Evolutionary conservation across 352 stramenopile species (phyloP).

Genomic region (Globisporangium paddicum): DNA sequence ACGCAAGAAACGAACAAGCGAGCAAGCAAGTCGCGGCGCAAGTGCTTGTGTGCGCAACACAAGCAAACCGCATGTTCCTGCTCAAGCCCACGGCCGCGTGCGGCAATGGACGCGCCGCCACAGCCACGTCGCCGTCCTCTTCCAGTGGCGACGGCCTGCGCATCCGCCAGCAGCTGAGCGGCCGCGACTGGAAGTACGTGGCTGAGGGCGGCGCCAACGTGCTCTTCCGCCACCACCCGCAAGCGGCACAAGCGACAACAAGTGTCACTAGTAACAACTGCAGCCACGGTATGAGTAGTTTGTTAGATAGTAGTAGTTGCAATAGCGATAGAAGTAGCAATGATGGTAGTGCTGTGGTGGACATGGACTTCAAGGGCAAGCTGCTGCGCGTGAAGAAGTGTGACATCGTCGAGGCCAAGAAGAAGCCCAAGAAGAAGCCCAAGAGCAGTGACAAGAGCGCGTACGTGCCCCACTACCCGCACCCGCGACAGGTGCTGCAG

Average conservation of each 20-base stretch:
- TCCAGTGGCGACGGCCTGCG: not conserved
- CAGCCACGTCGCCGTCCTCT: not conserved
- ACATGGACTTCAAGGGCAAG: conserved; percentile 55
- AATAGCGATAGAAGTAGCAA: not conserved
- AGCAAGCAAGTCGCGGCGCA: not conserved
- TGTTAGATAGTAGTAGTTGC: too few species aligned
- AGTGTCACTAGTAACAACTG: not conserved
- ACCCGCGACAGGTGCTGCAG: conserved; percentile 59
- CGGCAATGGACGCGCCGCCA: not conserved
- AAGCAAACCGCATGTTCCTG: conserved; percentile 50
- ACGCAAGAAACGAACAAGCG: not conserved
- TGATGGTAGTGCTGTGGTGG: conserved; percentile 6
- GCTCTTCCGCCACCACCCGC: conserved; percentile 67
- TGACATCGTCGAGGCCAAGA: conserved; percentile 37
- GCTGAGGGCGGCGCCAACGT: conserved; percentile 85
- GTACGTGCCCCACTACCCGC: conserved; percentile 62
- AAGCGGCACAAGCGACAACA: not conserved
- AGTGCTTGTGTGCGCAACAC: not conserved
- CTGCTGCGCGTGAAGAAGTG: conserved; percentile 85
- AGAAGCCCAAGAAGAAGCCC: conserved; percentile 20
- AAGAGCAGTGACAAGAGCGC: conserved; percentile 16
- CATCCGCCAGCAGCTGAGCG: conserved; percentile 23
- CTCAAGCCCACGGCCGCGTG: conserved; percentile 28
- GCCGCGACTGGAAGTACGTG: conserved; percentile 84
- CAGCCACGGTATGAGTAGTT: not conserved